Percentiles rank a stretch among this genome's conserved stretches.
Conservation (phyloP, 768 basidiomycete genomes). For the Daedaleopsis sinensis region DNA sequence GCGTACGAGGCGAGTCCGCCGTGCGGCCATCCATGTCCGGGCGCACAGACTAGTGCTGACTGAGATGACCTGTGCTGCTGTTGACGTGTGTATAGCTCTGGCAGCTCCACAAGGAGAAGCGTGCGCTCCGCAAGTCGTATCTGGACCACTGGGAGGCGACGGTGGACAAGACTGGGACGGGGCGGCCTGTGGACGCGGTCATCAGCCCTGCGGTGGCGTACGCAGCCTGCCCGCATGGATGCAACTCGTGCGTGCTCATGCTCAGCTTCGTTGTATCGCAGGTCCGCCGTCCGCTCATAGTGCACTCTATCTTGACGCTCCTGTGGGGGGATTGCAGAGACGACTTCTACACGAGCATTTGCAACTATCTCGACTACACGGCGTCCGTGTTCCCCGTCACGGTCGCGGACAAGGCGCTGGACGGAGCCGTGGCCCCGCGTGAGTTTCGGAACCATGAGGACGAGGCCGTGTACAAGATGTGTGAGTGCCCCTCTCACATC, state of each 20-base stretch:
- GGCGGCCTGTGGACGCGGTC: constrained; percentile 55
- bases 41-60: too few relatives aligned
- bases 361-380: constrained; percentile 52
- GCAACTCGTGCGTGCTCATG: constrained; percentile 39
- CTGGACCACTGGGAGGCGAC: constrained; percentile 55
- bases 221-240: constrained; percentile 48
- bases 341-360: constrained; percentile 48
- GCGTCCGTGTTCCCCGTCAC: constrained; percentile 51
- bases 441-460: constrained; percentile 48
- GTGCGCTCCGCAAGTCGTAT: constrained; percentile 44
- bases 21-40: too few relatives aligned
- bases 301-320: constrained; percentile 18
- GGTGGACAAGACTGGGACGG: constrained; percentile 44
- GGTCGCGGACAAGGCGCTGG: constrained; percentile 44
- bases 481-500: constrained; percentile 35
- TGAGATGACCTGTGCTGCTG: too few relatives aligned
- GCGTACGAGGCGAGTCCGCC: constrained; percentile 28
- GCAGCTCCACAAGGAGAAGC: constrained; percentile 47
- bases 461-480: constrained; percentile 45
- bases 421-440: constrained; percentile 37
- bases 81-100: constrained; percentile 38
- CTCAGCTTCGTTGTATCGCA: neutral
- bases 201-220: constrained; percentile 48
- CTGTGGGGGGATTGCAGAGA: constrained; percentile 29
- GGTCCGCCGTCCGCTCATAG: neutral